Conservation (phyloP, 2,329 filamentous ascomycete genomes). For the Diaporthe humulicola region DNA sequence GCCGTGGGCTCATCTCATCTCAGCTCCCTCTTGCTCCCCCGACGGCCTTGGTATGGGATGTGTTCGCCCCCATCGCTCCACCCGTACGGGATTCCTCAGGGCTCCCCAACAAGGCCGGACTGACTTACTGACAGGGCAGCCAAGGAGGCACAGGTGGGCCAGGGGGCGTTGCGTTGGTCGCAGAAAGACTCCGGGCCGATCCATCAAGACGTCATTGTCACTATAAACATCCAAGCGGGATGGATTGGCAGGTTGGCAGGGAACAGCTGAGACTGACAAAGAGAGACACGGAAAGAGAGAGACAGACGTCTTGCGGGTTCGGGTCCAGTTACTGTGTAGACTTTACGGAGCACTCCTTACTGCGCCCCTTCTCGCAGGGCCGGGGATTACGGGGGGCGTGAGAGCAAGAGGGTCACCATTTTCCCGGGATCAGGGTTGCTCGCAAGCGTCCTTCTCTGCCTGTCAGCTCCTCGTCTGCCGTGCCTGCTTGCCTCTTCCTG, state of each 20-base stretch:
- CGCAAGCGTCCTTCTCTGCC: conserved; percentile 3
- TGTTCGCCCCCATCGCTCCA: background rate
- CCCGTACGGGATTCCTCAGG: background rate
- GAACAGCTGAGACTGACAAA: background rate
- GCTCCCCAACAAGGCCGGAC: background rate
- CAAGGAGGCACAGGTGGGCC: background rate
- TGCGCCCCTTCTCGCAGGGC: background rate
- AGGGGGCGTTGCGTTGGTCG: background rate
- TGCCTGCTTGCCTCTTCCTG: background rate
- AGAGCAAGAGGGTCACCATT: background rate
- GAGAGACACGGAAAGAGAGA: background rate
- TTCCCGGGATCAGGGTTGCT: conserved; percentile 22
- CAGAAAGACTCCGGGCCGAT: conserved; percentile 3
- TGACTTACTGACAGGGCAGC: background rate
- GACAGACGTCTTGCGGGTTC: conserved; percentile 15
- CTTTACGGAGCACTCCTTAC: no score
- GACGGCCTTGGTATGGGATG: background rate
- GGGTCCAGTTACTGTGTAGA: conserved; percentile 12
- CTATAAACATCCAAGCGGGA: conserved; percentile 4
- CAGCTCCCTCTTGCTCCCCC: background rate
- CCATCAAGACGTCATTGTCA: conserved; percentile 24
- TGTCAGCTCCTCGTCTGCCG: conserved; percentile 13
- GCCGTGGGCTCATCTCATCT: background rate
- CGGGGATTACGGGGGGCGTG: background rate
- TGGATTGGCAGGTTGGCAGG: background rate